Percentiles rank a stretch among this genome's conserved stretches.
phyloP scores from a whole-genome alignment of 805 yeast genomes.

The Schwanniomyces occidentalis region DNA sequence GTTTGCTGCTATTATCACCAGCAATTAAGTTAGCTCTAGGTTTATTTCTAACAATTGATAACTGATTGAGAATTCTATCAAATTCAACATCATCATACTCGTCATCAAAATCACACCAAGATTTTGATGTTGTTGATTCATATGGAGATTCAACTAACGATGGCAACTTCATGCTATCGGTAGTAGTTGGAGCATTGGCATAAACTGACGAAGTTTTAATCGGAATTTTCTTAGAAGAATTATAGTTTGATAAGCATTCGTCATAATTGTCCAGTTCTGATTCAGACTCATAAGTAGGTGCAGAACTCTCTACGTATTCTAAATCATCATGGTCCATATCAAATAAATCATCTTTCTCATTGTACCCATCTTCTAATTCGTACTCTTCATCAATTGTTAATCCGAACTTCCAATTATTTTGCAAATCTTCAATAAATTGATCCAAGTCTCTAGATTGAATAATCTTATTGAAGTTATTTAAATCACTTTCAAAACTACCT shows the following conservation, averaged over 20 bases:
- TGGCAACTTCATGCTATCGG: constrained; percentile 17
- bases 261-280: constrained; percentile 4
- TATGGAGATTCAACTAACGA: constrained; percentile 34
- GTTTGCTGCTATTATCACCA: not conserved
- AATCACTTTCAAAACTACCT: constrained; percentile 37
- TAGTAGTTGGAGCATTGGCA: not conserved
- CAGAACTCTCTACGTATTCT: constrained; percentile 3
- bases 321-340: constrained; percentile 31
- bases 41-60: constrained; percentile 1
- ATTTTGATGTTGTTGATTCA: constrained; percentile 22
- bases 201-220: constrained; percentile 1
- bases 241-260: constrained; percentile 5
- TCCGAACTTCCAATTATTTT: constrained; percentile 36
- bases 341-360: constrained; percentile 31
- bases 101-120: constrained; percentile 38
- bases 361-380: constrained; percentile 17
- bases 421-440: constrained; percentile 31
- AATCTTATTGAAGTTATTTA: constrained; percentile 19
- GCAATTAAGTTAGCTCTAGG: not conserved
- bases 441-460: constrained; percentile 35
- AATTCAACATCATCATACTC: constrained; percentile 19
- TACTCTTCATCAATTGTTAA: constrained; percentile 49
- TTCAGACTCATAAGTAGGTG: constrained; percentile 5
- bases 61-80: constrained; percentile 6
- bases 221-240: not conserved